These are phyloP conservation scores for Claviceps sp. DNA, from an alignment of 2,329 filamentous ascomycete genomes.

Conservation along the genomic window DNA sequence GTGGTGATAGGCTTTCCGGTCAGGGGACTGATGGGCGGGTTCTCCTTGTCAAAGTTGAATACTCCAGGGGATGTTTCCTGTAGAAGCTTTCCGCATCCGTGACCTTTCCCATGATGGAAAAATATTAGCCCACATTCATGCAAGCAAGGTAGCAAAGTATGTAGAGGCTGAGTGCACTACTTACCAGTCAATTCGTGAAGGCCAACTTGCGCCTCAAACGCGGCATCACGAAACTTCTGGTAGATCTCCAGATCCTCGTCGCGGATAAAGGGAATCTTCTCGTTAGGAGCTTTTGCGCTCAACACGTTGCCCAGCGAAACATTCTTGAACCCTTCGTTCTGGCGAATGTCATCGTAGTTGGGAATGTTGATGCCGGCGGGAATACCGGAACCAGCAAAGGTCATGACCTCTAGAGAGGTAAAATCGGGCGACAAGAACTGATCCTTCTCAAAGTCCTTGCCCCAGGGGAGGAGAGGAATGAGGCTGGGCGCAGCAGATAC, in stretches of 20 bases:
- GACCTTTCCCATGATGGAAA: constrained; percentile 32
- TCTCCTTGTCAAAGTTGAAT: constrained; percentile 78
- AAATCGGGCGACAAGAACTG: constrained; percentile 93
- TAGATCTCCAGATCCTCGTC: constrained; percentile 66
- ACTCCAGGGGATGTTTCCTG: constrained; percentile 73
- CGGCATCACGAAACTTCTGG: constrained; percentile 68
- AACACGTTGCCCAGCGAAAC: constrained; percentile 89
- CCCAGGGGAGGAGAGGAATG: constrained; percentile 85
- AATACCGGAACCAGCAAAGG: constrained; percentile 55
- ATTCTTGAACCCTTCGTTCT: constrained; percentile 82
- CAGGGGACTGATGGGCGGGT: constrained; percentile 70
- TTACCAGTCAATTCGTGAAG: constrained; percentile 67
- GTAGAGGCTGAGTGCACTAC: constrained; percentile 1
- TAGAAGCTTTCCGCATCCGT: constrained; percentile 86
- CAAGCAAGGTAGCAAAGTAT: too few species aligned
- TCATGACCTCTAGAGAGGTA: constrained; percentile 82
- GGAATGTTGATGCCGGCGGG: constrained; percentile 56
- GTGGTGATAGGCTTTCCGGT: constrained; percentile 61
- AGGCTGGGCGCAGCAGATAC: constrained; percentile 69
- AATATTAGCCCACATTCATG: constrained; percentile 7
- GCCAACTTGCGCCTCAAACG: constrained; percentile 92
- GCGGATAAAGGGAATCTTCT: constrained; percentile 82
- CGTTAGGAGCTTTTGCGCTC: constrained; percentile 79
- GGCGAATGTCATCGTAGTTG: constrained; percentile 66
- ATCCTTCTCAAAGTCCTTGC: constrained; percentile 84